Conservation (phyloP, 2,329 filamentous ascomycete genomes). For the Colletotrichum tamarilloi region DNA sequence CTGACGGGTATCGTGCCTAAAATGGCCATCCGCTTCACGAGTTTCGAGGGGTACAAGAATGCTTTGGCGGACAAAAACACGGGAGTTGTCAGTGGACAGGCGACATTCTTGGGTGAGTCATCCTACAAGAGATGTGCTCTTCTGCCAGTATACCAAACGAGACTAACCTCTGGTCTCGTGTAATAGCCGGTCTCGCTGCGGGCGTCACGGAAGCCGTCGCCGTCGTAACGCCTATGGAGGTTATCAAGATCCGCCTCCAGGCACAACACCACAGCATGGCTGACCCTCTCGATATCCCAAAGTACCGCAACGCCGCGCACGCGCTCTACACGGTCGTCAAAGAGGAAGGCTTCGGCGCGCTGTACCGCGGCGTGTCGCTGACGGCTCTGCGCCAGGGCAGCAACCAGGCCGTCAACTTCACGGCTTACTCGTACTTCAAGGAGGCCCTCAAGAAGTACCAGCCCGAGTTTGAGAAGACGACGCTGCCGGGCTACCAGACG, state of each 20-base stretch:
- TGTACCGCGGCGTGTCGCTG: constrained; percentile 94
- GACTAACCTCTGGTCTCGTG: neutral
- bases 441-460: constrained; percentile 78
- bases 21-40: constrained; percentile 99
- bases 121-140: neutral
- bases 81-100: constrained; percentile 74
- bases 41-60: constrained; percentile 96
- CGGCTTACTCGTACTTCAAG: constrained; percentile 95
- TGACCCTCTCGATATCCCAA: constrained; percentile 93
- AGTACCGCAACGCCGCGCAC: constrained; percentile 94
- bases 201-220: constrained; percentile 97
- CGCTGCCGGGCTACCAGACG: constrained; percentile 89
- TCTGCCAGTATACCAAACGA: neutral
- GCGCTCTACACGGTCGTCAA: constrained; percentile 87
- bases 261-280: constrained; percentile 98
- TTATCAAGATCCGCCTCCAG: constrained; percentile 98
- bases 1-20: constrained; percentile 97
- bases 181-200: constrained; percentile 81
- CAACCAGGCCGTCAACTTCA: constrained; percentile 99
- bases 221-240: constrained; percentile 98
- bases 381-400: constrained; percentile 94
- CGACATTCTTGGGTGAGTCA: constrained; percentile 65
- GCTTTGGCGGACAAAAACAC: constrained; percentile 75
- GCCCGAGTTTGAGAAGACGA: constrained; percentile 71
- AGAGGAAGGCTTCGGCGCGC: constrained; percentile 87